These are phyloP conservation scores for Setaria viridis DNA, from an alignment of 202 grass and related monocot species.

Conservation along the genomic window DNA sequence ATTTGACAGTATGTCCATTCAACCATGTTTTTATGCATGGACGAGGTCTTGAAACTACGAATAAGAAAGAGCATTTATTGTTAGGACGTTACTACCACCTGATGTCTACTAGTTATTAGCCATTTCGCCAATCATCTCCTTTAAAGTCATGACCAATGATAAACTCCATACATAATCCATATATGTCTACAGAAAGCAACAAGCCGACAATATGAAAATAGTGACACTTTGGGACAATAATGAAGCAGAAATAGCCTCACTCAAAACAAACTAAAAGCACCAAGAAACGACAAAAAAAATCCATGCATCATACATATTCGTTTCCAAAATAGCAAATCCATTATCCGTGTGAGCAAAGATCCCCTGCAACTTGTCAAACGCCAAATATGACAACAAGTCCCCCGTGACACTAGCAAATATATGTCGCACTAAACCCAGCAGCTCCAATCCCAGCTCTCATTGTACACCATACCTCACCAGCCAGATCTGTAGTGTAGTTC, in stretches of 20 bases:
- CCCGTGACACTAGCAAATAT: constrained; percentile 14
- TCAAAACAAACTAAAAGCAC: neutral
- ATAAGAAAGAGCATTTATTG: constrained; percentile 14
- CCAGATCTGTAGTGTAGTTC: constrained; percentile 2
- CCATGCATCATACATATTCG: neutral
- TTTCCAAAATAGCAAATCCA: constrained; percentile 2
- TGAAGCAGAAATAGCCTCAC: neutral
- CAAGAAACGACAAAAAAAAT: neutral
- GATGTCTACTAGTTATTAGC: neutral
- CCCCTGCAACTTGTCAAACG: neutral
- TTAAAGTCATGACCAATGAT: constrained; percentile 8
- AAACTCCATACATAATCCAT: constrained; percentile 10
- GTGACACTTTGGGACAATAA: neutral
- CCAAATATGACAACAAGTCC: neutral
- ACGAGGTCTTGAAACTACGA: neutral
- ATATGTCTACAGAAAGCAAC: neutral
- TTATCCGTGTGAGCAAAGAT: neutral
- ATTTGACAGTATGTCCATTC: neutral
- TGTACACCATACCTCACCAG: neutral
- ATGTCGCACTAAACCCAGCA: constrained; percentile 23
- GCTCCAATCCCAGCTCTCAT: neutral
- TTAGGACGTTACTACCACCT: neutral
- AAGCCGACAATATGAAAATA: neutral
- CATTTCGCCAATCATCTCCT: neutral
- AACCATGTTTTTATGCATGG: neutral